A percentile compares a stretch with the other conserved stretches of the same genome.
Evolutionary conservation across 164 flowering plant species (phyloP).

Genomic region (Dillenia suffruticosa): DNA sequence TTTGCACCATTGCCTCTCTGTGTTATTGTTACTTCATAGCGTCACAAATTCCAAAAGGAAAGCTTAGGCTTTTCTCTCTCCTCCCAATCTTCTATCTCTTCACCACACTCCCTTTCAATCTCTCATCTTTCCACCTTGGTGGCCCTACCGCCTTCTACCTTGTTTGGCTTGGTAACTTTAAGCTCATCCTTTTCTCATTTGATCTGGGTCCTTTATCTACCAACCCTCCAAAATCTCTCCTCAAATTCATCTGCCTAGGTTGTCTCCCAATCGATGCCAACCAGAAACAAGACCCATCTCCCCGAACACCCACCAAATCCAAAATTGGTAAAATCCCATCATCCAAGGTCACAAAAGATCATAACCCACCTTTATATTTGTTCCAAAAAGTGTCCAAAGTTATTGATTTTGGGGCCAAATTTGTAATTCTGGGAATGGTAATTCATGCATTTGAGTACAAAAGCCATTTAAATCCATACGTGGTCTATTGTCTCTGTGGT

Average conservation of each 20-base stretch:
- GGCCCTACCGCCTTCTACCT: constrained; percentile 20
- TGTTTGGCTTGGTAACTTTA: constrained; percentile 34
- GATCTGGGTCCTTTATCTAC: constrained; percentile 13
- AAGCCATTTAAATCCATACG: constrained; percentile 7
- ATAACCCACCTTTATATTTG: not conserved
- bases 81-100: constrained; percentile 33
- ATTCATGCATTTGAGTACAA: constrained; percentile 16
- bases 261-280: constrained; percentile 22
- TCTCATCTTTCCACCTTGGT: constrained; percentile 11
- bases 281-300: constrained; percentile 2
- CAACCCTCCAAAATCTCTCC: not conserved
- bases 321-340: not conserved
- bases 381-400: not conserved
- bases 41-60: constrained; percentile 19
- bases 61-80: constrained; percentile 19
- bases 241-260: constrained; percentile 10
- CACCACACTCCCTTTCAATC: constrained; percentile 20
- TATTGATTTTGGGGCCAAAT: no score
- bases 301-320: not conserved
- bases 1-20: constrained; percentile 15
- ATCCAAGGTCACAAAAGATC: not conserved
- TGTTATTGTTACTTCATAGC: constrained; percentile 25
- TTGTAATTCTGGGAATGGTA: constrained; percentile 3
- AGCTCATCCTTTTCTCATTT: constrained; percentile 23
- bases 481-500: constrained; percentile 24